These are phyloP conservation scores for Pseudoneurospora amorphoporcata DNA, from an alignment of 495 filamentous ascomycete species.

Conservation along the genomic window DNA sequence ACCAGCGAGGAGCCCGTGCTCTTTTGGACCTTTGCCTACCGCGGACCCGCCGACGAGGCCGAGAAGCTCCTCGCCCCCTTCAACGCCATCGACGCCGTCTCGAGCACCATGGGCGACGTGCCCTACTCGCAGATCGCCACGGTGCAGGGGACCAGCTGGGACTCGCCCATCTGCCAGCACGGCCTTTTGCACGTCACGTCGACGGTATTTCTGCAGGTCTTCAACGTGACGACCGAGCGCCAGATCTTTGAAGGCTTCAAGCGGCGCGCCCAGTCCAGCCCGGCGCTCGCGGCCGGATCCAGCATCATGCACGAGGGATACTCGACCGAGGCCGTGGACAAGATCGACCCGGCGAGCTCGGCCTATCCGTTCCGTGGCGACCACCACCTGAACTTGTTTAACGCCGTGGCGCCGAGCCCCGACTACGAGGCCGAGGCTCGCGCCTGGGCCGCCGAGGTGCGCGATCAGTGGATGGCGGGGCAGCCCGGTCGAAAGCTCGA, in stretches of 20 bases:
- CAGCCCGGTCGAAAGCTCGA: not conserved
- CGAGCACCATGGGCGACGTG: slow-evolving; percentile 5
- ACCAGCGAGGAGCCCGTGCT: slow-evolving; percentile 3
- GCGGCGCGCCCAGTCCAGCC: not conserved
- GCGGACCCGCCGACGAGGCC: slow-evolving; percentile 8
- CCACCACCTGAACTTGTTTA: not conserved
- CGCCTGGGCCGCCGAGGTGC: not conserved
- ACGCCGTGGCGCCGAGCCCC: not conserved
- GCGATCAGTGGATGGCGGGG: not conserved
- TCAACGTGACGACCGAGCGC: slow-evolving; percentile 14
- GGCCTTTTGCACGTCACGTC: not conserved
- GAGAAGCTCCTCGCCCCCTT: slow-evolving; percentile 10
- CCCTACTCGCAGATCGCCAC: slow-evolving; percentile 7
- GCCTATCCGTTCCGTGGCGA: slow-evolving; percentile 30
- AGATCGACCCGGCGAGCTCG: slow-evolving; percentile 15
- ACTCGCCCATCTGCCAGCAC: not conserved
- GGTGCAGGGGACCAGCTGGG: not conserved
- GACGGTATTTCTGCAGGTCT: slow-evolving; percentile 4
- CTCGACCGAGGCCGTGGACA: slow-evolving; percentile 21
- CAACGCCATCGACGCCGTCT: slow-evolving; percentile 9
- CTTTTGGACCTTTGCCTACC: slow-evolving; percentile 15
- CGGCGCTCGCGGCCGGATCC: slow-evolving; percentile 7
- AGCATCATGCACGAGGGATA: slow-evolving; percentile 33
- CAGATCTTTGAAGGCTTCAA: slow-evolving; percentile 14
- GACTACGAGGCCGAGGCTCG: not conserved